Percentiles rank a stretch among this genome's conserved stretches.
These are phyloP conservation scores for Colletotrichum sp. DNA, from an alignment of 2,329 filamentous ascomycete species.

Conservation along the genomic window DNA sequence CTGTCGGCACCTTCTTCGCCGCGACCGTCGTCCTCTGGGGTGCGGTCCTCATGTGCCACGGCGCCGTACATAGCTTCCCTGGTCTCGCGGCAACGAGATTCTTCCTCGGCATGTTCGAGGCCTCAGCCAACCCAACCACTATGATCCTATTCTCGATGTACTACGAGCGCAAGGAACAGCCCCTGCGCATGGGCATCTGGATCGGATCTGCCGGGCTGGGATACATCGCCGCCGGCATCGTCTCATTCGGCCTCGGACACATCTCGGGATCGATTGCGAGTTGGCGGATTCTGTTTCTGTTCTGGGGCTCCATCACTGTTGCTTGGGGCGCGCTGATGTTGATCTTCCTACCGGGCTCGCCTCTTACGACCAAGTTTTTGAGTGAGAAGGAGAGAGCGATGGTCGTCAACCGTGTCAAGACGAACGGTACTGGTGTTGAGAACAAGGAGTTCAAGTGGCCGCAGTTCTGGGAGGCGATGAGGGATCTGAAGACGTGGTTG, in stretches of 20 bases:
- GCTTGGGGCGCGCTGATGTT: constrained; percentile 62
- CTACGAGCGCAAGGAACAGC: constrained; percentile 60
- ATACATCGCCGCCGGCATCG: constrained; percentile 59
- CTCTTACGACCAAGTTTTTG: constrained; percentile 57
- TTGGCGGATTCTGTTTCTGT: constrained; percentile 61
- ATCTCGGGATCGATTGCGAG: constrained; percentile 36
- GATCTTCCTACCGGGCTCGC: constrained; percentile 60
- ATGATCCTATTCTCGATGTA: constrained; percentile 52
- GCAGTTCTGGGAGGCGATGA: constrained; percentile 61
- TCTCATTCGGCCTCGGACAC: constrained; percentile 64
- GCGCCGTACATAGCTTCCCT: constrained; percentile 4
- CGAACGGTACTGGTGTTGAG: constrained; percentile 79
- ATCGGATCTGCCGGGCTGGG: constrained; percentile 66
- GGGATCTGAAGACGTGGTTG: constrained; percentile 60
- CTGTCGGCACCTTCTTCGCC: not conserved
- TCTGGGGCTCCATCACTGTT: constrained; percentile 66
- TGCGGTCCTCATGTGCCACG: constrained; percentile 39
- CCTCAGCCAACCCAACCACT: constrained; percentile 45
- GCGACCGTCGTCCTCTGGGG: constrained; percentile 46
- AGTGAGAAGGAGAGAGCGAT: constrained; percentile 69
- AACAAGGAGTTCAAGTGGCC: constrained; percentile 72
- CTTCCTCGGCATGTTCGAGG: constrained; percentile 25
- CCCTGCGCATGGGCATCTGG: constrained; percentile 67
- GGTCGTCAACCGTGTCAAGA: constrained; percentile 72
- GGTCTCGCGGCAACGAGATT: constrained; percentile 23